Percentiles rank a stretch among this genome's conserved stretches.
phyloP scores from a whole-genome alignment of 169 alveolate species.

The Cryptosporidium viatorum region DNA sequence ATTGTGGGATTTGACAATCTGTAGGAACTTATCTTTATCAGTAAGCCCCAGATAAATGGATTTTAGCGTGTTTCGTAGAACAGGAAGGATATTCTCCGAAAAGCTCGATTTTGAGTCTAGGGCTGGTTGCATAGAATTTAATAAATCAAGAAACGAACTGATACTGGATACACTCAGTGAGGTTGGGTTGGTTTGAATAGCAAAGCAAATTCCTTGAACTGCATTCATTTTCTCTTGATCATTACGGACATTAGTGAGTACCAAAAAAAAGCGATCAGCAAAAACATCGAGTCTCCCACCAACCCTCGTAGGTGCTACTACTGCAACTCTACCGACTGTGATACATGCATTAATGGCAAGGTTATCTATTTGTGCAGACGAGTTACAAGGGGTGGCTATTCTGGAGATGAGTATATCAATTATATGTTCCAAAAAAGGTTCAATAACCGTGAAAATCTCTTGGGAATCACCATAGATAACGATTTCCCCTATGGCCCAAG shows the following conservation, averaged over 20 bases:
- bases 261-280: constrained; percentile 72
- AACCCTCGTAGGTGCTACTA: constrained; percentile 74
- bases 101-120: constrained; percentile 23
- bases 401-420: constrained; percentile 78
- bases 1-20: constrained; percentile 28
- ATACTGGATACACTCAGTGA: neutral
- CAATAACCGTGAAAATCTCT: constrained; percentile 74
- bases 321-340: constrained; percentile 82
- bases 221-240: constrained; percentile 78
- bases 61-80: constrained; percentile 3
- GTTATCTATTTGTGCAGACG: constrained; percentile 3
- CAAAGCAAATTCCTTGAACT: constrained; percentile 73
- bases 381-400: constrained; percentile 79
- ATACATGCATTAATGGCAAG: constrained; percentile 81
- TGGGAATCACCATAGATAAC: constrained; percentile 78
- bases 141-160: constrained; percentile 6
- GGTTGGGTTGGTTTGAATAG: constrained; percentile 29
- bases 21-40: constrained; percentile 16
- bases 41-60: constrained; percentile 27
- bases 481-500: constrained; percentile 89
- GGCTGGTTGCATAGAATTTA: constrained; percentile 46
- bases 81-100: constrained; percentile 20
- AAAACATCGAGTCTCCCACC: constrained; percentile 71
- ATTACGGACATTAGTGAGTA: constrained; percentile 75
- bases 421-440: constrained; percentile 80